These are phyloP conservation scores for Begonia fuchsioides DNA, from an alignment of 306 rosid genomes.

Conservation along the genomic window DNA sequence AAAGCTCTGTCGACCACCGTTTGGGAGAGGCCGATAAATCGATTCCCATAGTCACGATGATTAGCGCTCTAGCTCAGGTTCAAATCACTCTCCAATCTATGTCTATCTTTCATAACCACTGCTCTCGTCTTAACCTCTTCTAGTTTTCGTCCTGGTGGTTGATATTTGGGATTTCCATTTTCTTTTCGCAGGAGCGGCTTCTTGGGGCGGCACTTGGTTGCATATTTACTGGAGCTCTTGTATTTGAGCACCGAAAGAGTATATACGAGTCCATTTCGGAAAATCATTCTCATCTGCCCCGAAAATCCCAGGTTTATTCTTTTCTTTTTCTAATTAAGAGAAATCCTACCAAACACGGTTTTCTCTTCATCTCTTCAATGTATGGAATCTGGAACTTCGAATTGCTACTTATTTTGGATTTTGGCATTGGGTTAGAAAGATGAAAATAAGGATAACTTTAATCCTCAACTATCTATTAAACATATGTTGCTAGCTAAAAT, in stretches of 20 bases:
- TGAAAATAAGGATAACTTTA: no score
- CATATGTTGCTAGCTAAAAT: no score
- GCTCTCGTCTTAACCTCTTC: background rate
- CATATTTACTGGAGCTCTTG: conserved; percentile 39
- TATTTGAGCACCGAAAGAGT: conserved; percentile 55
- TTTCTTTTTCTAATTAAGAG: no score
- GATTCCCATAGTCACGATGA: background rate
- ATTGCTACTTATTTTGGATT: no score
- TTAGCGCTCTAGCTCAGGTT: background rate
- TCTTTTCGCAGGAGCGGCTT: conserved; percentile 46
- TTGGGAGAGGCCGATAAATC: background rate
- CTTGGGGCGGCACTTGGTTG: conserved; percentile 73
- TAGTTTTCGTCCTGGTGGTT: background rate
- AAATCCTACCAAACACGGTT: no score
- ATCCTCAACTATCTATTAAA: no score
- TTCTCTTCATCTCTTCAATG: no score
- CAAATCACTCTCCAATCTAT: background rate
- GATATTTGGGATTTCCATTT: background rate
- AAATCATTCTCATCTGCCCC: conserved; percentile 16
- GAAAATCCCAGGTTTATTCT: conserved; percentile 28
- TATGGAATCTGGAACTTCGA: no score
- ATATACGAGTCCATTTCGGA: conserved; percentile 45
- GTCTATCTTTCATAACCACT: no score
- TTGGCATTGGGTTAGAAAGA: no score
- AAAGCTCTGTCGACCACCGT: background rate